Evolutionary conservation across 768 basidiomycete genomes (phyloP), one percentile per base, ranked within the genome.

Genomic region (Ramaria rubella): DNA sequence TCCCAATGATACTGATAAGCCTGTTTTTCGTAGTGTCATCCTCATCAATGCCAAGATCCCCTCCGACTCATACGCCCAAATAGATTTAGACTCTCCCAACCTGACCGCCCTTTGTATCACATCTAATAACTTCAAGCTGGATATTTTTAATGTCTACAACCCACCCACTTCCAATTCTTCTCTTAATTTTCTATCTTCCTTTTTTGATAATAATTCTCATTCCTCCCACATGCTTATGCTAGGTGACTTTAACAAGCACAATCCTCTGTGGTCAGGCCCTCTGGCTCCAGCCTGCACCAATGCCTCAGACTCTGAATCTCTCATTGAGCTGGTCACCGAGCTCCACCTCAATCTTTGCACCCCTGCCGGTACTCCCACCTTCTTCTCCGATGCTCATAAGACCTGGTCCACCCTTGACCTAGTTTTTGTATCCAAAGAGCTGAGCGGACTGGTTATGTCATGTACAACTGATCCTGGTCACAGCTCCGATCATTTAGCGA

Each of bases 201-300:
- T n/a, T 11, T 38, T 38, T n/a, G 21, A 11, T 11, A 29, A 14
- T 38, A 11, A 11, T n/a, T 11, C 36, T 11, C 36, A 11, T n/a
- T 11, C 36, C 11, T 11, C 36, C 11, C 63, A 65, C 26, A 23
- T 67, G 2, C 50, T 74, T 2, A 74, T 70, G 73, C 29, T 60
- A 0, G 70, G 76, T 0, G 70, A 77, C 61, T 76, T 75, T 64
- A 75, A 76, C 53, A 46, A 67, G n/a, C n/a, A n/a, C n/a, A n/a
- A n/a, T n/a, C n/a, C n/a, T n/a, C n/a, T n/a, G n/a, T n/a, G n/a
- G n/a, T 15, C 74, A 77, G 57, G 70, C 75, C 62, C 70, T 68
- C 24, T 51, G 12, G 11, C 6, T 21, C 27, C 24, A 26, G 6
- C 23, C 6, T 34, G 27, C 14, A 31, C 27, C 27, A 31, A 29